These are phyloP conservation scores for Keithomyces neogunnii DNA, from an alignment of 2,329 filamentous ascomycete species.

Conservation along the genomic window DNA sequence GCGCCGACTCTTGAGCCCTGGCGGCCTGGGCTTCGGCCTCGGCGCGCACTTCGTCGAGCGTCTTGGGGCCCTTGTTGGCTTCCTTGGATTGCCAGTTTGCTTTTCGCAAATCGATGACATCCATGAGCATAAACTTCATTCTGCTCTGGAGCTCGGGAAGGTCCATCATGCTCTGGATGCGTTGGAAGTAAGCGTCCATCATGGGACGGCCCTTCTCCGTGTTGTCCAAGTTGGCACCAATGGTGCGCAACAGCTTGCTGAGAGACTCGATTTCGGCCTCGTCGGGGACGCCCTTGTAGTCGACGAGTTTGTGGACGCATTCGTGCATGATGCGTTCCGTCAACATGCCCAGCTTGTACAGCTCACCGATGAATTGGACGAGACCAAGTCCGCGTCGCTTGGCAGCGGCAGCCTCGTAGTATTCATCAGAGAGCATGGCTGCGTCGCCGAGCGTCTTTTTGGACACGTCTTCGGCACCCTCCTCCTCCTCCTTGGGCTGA, in stretches of 20 bases:
- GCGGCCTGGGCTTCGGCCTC: constrained; percentile 71
- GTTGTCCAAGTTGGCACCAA: constrained; percentile 77
- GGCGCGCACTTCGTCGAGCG: constrained; percentile 82
- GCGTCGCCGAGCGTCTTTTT: constrained; percentile 57
- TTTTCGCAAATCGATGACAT: constrained; percentile 76
- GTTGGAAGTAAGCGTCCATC: constrained; percentile 90
- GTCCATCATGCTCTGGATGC: constrained; percentile 75
- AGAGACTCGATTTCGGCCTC: constrained; percentile 96
- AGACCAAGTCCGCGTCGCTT: constrained; percentile 96
- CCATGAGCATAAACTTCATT: constrained; percentile 94
- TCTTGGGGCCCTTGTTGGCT: constrained; percentile 90
- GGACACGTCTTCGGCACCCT: constrained; percentile 44
- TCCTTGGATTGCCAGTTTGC: constrained; percentile 81
- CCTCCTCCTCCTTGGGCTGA: constrained; percentile 64
- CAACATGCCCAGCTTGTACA: constrained; percentile 98
- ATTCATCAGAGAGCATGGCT: constrained; percentile 86
- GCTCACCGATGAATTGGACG: constrained; percentile 97
- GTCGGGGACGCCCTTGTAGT: constrained; percentile 87
- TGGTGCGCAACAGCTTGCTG: constrained; percentile 84
- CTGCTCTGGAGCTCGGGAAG: constrained; percentile 76
- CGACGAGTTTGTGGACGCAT: constrained; percentile 93
- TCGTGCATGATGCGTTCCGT: constrained; percentile 99
- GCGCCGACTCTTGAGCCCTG: constrained; percentile 67
- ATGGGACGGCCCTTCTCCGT: constrained; percentile 76
- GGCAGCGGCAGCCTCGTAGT: constrained; percentile 86